Evolutionary conservation across 495 filamentous ascomycete species (phyloP), one percentile per base, ranked within the genome.

Genomic region (Penicillium soppii): DNA sequence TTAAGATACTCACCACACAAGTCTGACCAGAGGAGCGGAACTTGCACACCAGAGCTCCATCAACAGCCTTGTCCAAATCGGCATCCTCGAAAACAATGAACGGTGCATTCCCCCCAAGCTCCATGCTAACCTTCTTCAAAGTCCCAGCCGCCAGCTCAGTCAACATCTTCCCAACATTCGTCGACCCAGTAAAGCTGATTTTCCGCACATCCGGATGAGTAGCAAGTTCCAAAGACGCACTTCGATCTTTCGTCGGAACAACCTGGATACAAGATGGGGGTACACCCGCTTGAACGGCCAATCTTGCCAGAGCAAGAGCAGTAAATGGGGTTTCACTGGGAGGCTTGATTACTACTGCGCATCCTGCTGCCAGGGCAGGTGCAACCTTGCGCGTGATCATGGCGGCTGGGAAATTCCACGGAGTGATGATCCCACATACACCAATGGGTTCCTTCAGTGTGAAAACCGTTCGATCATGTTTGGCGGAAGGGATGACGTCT

Each of bases 21-120:
- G 78, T 80, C 53, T 82, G 79, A 9, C 78, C 79, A 0, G 69
- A 70, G 47, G 58, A 70, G 27, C 75, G 65, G 60, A 80, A 81
- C 47, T 82, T 82, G 38, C 58, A 71, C 5, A 67, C 56, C 19
- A 80, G 63, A 9, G 82, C 77, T 85, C 89, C 95, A 45, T 87
- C 90, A 15, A 87, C 85, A 1, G 90, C 90, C 55, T 87, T 83
- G 9, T 92, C 88, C 15, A 96, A 61, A 62, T 95, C 85, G 5
- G 87, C 89, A 65, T 96, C 92, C 30, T 88, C 87, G 61, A 96
- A 97, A 20, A 97, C 81, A 45, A 97, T 69, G 27, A 95, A 74
- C 3, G 91, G 91, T 7, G 82, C 86, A 72, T 96, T 96, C 32
- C 92, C 92, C 17, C 92, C 92, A 6, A 91, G 92, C 68, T 96